These are phyloP conservation scores for Globisporangium megalacanthum DNA, from an alignment of 352 stramenopile genomes.

Conservation along the genomic window DNA sequence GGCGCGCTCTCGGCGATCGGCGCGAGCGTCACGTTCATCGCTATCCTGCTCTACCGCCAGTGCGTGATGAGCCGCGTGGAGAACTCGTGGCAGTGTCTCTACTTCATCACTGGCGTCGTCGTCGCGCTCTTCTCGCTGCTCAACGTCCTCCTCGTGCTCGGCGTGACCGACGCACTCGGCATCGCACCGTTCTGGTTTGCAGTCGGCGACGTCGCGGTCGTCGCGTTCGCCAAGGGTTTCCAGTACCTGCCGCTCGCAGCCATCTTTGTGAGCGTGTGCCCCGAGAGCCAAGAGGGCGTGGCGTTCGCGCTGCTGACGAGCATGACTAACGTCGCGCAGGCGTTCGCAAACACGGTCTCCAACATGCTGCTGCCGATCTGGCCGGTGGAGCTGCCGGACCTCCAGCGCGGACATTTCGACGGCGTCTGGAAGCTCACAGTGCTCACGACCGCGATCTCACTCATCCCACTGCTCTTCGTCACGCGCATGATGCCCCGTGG, in stretches of 20 bases:
- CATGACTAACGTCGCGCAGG: constrained; percentile 65
- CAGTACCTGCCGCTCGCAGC: constrained; percentile 73
- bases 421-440: constrained; percentile 80
- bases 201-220: constrained; percentile 55
- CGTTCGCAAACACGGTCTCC: constrained; percentile 64
- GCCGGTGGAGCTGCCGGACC: constrained; percentile 62
- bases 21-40: constrained; percentile 57
- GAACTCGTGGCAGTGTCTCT: constrained; percentile 57
- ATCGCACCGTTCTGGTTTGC: constrained; percentile 75
- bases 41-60: constrained; percentile 50
- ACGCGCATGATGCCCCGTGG: constrained; percentile 46
- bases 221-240: constrained; percentile 69
- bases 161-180: constrained; percentile 51
- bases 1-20: constrained; percentile 61
- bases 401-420: constrained; percentile 41
- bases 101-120: constrained; percentile 53
- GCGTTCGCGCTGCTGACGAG: constrained; percentile 76
- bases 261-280: constrained; percentile 76
- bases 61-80: constrained; percentile 35
- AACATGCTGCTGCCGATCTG: constrained; percentile 74
- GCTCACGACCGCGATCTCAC: constrained; percentile 48
- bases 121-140: constrained; percentile 59
- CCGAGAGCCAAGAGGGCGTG: constrained; percentile 65
- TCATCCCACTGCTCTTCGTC: constrained; percentile 50
- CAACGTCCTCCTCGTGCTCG: constrained; percentile 65